phyloP scores from a whole-genome alignment of 192 early-diverging fungal genomes.

The Coemansia sp. region DNA sequence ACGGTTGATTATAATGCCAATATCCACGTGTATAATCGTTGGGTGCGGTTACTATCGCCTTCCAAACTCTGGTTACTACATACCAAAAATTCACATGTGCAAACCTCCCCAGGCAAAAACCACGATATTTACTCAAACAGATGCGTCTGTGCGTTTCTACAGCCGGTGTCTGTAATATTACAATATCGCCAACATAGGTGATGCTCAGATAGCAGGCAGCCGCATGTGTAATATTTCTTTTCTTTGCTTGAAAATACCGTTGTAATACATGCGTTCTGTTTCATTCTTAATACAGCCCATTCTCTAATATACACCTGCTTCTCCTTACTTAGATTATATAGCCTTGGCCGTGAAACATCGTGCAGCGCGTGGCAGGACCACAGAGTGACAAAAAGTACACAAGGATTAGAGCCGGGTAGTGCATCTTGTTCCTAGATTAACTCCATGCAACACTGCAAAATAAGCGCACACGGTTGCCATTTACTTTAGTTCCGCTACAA shows the following conservation, averaged over 20 bases:
- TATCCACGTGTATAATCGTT: neutral
- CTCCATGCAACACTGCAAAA: neutral
- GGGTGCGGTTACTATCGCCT: neutral
- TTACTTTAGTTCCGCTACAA: neutral
- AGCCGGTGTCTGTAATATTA: neutral
- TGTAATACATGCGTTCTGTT: neutral
- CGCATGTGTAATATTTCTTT: neutral
- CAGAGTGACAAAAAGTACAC: neutral
- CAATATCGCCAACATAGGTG: neutral
- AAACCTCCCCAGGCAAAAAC: neutral
- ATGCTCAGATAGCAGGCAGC: neutral
- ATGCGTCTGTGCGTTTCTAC: neutral
- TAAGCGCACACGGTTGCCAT: neutral
- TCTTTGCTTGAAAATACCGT: neutral
- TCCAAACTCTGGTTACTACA: neutral
- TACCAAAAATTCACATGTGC: neutral
- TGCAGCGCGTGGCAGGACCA: neutral
- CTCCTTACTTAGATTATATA: neutral
- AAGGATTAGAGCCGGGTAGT: neutral
- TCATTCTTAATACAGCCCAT: neutral
- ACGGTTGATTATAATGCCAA: neutral
- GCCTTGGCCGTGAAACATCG: neutral
- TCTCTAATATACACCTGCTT: neutral
- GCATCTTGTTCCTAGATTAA: neutral
- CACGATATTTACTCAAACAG: neutral